phyloP scores from a whole-genome alignment of 2,329 filamentous ascomycete genomes.

The Penicillium sp. region DNA sequence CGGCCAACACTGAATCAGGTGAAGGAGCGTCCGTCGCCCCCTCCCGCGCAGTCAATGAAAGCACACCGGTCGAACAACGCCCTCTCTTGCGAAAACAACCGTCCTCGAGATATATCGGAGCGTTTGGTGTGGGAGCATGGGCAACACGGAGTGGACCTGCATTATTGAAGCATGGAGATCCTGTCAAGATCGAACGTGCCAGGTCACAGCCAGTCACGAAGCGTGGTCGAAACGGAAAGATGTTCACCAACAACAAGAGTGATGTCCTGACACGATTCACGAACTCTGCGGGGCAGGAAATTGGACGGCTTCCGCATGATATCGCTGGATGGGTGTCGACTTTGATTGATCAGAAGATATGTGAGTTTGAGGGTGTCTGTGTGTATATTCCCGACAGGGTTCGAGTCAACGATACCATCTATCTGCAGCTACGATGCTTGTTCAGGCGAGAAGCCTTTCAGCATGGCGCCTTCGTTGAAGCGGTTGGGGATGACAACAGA shows the following conservation, averaged over 20 bases:
- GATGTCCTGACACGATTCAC: conserved; percentile 94
- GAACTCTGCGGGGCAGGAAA: conserved; percentile 71
- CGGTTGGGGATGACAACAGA: conserved; percentile 63
- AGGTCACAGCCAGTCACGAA: conserved; percentile 63
- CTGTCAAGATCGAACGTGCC: conserved; percentile 81
- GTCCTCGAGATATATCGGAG: conserved; percentile 73
- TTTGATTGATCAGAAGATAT: conserved; percentile 85
- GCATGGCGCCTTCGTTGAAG: conserved; percentile 51
- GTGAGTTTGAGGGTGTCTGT: conserved; percentile 80
- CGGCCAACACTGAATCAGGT: conserved; percentile 1
- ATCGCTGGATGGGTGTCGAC: conserved; percentile 89
- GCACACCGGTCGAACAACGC: conserved; percentile 2
- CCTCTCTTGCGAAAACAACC: conserved; percentile 40
- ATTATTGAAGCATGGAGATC: conserved; percentile 75
- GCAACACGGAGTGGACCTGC: conserved; percentile 77
- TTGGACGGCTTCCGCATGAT: conserved; percentile 84
- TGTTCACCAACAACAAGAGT: conserved; percentile 58
- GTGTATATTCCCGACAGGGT: conserved; percentile 85
- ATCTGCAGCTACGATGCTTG: conserved; percentile 78
- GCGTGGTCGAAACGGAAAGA: conserved; percentile 47
- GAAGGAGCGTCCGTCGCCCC: not conserved
- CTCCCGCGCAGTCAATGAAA: not conserved
- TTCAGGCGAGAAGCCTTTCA: conserved; percentile 74
- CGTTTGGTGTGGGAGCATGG: conserved; percentile 90
- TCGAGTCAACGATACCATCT: conserved; percentile 90